Evolutionary conservation across 345 rosid species (phyloP).

Genomic region (Durio zibethinus): DNA sequence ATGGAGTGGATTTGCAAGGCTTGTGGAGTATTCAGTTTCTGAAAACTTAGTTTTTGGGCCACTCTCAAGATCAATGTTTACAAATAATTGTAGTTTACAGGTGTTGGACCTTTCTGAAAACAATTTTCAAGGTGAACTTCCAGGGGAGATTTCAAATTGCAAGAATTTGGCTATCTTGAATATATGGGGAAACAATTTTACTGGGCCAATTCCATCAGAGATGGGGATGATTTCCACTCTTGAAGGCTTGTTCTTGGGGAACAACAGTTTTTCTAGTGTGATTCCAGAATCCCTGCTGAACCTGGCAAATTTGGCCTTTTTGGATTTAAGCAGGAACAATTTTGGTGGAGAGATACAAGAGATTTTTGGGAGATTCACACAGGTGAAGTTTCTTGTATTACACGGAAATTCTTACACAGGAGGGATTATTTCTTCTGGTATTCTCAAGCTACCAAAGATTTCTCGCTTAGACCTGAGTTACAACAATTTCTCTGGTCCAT

Average conservation of each 20-base stretch:
- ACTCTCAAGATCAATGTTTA: conserved; percentile 40
- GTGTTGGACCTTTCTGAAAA: conserved; percentile 61
- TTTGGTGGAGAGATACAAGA: conserved; percentile 66
- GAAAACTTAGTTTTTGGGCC: conserved; percentile 48
- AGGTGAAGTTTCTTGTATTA: conserved; percentile 53
- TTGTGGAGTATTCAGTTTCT: conserved; percentile 51
- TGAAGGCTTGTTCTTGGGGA: conserved; percentile 63
- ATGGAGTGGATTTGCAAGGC: conserved; percentile 56
- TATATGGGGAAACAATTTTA: conserved; percentile 66
- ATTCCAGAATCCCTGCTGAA: conserved; percentile 67
- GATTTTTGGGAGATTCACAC: conserved; percentile 67
- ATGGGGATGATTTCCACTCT: conserved; percentile 64
- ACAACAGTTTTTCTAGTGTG: conserved; percentile 45
- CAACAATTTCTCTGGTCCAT: conserved; percentile 66
- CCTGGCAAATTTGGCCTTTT: conserved; percentile 45
- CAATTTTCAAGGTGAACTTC: conserved; percentile 43
- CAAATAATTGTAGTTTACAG: conserved; percentile 47
- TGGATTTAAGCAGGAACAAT: conserved; percentile 70
- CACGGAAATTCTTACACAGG: conserved; percentile 57
- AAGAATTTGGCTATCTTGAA: conserved; percentile 44
- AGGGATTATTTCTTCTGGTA: conserved; percentile 66
- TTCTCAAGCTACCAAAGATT: conserved; percentile 53
- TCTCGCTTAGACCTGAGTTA: conserved; percentile 66
- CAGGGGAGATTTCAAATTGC: conserved; percentile 57
- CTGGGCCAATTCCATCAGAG: conserved; percentile 52